Percentiles rank a stretch among this genome's conserved stretches.
These are phyloP conservation scores for Diphasiastrum complanatum DNA, from an alignment of 83 land plant genomes.

Conservation along the genomic window DNA sequence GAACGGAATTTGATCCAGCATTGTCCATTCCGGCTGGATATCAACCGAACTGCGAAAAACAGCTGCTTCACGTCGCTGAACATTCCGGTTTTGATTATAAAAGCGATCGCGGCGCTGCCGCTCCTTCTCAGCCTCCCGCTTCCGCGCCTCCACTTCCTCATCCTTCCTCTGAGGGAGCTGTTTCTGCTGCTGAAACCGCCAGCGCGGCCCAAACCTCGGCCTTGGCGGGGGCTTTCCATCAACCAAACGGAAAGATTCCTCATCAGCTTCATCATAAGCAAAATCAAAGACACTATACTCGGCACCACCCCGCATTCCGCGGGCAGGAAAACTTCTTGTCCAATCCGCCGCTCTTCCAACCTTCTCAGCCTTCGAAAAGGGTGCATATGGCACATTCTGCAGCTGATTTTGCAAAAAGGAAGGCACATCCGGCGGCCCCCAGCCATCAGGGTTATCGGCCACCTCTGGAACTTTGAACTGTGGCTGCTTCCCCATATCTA, in stretches of 20 bases:
- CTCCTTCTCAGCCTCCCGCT: conserved; percentile 90
- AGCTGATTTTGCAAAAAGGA: conserved; percentile 33
- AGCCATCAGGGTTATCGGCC: conserved; percentile 86
- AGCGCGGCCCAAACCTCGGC: conserved; percentile 70
- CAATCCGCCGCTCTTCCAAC: conserved; percentile 95
- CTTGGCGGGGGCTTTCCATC: conserved; percentile 81
- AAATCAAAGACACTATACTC: conserved; percentile 73
- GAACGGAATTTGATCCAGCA: conserved; percentile 97
- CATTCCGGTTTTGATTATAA: conserved; percentile 36
- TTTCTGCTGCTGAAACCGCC: conserved; percentile 66
- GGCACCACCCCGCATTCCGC: conserved; percentile 21
- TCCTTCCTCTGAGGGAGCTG: conserved; percentile 86
- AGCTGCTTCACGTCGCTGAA: conserved; percentile 54
- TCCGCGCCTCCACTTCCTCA: conserved; percentile 76
- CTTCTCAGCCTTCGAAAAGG: conserved; percentile 84
- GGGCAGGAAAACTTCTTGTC: conserved; percentile 43
- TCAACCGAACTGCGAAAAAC: conserved; percentile 69
- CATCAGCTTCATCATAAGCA: conserved; percentile 71
- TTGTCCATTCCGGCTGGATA: conserved; percentile 98
- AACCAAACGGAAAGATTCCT: conserved; percentile 78
- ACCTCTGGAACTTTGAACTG: conserved; percentile 47
- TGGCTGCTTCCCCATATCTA: too few relatives aligned
- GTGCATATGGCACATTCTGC: conserved; percentile 80
- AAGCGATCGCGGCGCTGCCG: conserved; percentile 72
- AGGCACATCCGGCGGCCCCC: conserved; percentile 82